These are phyloP conservation scores for Saccharomycopsis malanga DNA, from an alignment of 805 yeast species.

Conservation along the genomic window DNA sequence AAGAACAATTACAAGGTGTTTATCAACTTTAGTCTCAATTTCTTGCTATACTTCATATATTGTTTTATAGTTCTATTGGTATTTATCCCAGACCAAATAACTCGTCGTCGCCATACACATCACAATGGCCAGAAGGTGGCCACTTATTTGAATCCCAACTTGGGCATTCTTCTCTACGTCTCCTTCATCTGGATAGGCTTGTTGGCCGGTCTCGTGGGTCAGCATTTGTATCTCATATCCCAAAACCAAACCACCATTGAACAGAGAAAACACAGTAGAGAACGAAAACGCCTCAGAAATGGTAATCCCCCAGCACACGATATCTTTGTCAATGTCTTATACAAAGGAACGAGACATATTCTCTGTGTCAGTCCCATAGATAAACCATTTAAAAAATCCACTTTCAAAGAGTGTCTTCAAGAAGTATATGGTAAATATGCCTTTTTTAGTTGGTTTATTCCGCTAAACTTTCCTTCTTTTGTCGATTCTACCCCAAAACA, in stretches of 20 bases:
- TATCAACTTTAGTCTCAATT: slow-evolving; percentile 11
- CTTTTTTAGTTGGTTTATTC: slow-evolving; percentile 15
- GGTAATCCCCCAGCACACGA: neutral
- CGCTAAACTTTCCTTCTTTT: slow-evolving; percentile 8
- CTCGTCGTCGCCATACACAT: neutral
- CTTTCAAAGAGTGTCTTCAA: slow-evolving; percentile 6
- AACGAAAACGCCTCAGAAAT: neutral
- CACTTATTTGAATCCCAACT: slow-evolving; percentile 17
- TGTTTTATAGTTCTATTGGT: slow-evolving; percentile 10
- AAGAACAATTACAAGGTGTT: slow-evolving; percentile 42
- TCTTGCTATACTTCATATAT: slow-evolving; percentile 14
- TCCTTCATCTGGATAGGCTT: slow-evolving; percentile 13
- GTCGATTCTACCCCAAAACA: too few relatives aligned
- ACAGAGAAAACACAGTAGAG: slow-evolving; percentile 7
- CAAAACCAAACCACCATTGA: slow-evolving; percentile 20
- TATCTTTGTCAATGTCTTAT: slow-evolving; percentile 10
- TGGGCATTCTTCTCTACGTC: slow-evolving; percentile 6
- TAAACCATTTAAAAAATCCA: slow-evolving; percentile 15
- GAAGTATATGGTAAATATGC: slow-evolving; percentile 12
- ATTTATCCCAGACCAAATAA: slow-evolving; percentile 12
- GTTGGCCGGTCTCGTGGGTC: slow-evolving; percentile 8
- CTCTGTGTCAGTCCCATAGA: neutral
- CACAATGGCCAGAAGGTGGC: neutral
- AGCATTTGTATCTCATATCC: slow-evolving; percentile 15
- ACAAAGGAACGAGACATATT: slow-evolving; percentile 9